Percentiles rank a stretch among this genome's conserved stretches.
Evolutionary conservation across 1,139 yeast species (phyloP).

Genomic region (Yamadazyma jaroonii): DNA sequence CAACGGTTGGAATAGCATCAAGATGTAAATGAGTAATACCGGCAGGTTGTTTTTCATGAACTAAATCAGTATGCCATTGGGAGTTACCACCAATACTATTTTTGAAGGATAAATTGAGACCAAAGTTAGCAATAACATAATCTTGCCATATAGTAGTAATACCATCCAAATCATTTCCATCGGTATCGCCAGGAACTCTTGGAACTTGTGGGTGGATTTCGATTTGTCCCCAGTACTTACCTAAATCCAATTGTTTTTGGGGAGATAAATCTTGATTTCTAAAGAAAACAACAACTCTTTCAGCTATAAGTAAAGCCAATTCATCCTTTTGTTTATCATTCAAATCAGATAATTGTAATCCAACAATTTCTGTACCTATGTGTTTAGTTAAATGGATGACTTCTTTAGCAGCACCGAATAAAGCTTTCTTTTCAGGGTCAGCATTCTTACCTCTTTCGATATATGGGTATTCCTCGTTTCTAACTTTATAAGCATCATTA

Average conservation of each 20-base stretch:
- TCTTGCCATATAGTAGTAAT: constrained; percentile 56
- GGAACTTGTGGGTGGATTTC: constrained; percentile 43
- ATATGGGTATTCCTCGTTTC: constrained; percentile 39
- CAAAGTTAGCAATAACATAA: constrained; percentile 23
- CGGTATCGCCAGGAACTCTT: constrained; percentile 23
- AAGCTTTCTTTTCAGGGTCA: constrained; percentile 52
- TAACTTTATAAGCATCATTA: constrained; percentile 49
- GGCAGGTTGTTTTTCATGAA: constrained; percentile 37
- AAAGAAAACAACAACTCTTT: constrained; percentile 43
- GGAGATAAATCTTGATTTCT: constrained; percentile 44
- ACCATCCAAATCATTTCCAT: constrained; percentile 29
- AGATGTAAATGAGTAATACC: constrained; percentile 38
- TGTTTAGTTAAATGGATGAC: constrained; percentile 46
- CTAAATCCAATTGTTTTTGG: constrained; percentile 43
- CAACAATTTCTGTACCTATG: constrained; percentile 57
- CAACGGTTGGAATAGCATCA: constrained; percentile 33
- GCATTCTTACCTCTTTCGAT: constrained; percentile 48
- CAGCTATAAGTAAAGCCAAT: constrained; percentile 42
- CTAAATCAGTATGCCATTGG: constrained; percentile 37
- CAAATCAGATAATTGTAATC: constrained; percentile 48
- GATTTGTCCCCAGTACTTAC: constrained; percentile 42
- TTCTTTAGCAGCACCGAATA: constrained; percentile 51
- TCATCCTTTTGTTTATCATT: constrained; percentile 52
- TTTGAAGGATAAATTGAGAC: constrained; percentile 25
- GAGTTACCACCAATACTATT: constrained; percentile 31